Percentiles rank a stretch among this genome's conserved stretches.
These are phyloP conservation scores for Luvunga scandens DNA, from an alignment of 345 rosid genomes.

Conservation along the genomic window DNA sequence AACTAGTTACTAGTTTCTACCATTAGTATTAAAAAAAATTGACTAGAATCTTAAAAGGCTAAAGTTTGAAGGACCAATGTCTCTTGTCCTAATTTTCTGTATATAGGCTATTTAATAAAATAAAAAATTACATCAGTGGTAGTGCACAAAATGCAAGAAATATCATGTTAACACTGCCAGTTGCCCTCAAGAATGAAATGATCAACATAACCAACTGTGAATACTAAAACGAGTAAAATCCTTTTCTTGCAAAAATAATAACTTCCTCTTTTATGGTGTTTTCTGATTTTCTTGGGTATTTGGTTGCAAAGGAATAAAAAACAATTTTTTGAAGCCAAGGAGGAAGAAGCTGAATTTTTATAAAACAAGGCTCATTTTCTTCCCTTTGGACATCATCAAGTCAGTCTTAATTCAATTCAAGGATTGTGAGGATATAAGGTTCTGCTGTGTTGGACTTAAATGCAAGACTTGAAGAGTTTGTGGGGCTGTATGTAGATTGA, in stretches of 20 bases:
- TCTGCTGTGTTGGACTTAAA: no score
- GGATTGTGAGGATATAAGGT: neutral
- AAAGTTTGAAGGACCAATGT: conserved; percentile 86
- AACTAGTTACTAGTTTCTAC: neutral
- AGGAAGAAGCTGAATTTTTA: neutral
- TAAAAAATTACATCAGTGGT: conserved; percentile 21
- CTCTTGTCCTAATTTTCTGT: conserved; percentile 94
- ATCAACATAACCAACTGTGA: neutral
- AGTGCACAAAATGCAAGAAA: conserved; percentile 1
- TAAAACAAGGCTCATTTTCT: neutral
- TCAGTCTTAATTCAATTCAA: neutral
- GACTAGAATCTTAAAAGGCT: conserved; percentile 68
- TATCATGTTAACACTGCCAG: neutral
- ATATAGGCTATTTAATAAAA: conserved; percentile 62
- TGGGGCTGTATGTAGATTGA: accelerated
- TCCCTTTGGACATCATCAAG: neutral
- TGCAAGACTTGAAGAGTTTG: no score
- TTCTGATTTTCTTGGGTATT: neutral
- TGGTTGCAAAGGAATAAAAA: neutral
- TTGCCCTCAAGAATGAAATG: neutral
- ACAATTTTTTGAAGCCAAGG: neutral
- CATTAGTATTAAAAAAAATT: conserved; percentile 1
- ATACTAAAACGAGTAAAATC: conserved; percentile 2
- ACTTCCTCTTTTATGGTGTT: neutral
- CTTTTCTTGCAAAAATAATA: neutral